Percentiles rank a stretch among this genome's conserved stretches.
These are phyloP conservation scores for Tuber magnatum DNA, from an alignment of 495 filamentous ascomycete genomes.

Conservation along the genomic window DNA sequence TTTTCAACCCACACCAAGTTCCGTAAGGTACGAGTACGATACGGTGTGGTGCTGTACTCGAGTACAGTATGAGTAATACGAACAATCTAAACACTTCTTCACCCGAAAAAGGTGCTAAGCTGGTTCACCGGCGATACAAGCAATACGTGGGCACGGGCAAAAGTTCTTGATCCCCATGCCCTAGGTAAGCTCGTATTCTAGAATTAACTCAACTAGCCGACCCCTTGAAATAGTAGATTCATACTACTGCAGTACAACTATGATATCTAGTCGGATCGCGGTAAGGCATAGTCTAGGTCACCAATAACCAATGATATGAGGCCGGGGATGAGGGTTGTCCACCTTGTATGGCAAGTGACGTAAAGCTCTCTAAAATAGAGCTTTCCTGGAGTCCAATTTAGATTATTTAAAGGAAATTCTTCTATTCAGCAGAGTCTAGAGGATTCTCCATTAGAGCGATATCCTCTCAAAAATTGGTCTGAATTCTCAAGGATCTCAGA, in stretches of 20 bases:
- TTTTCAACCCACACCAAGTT: no score
- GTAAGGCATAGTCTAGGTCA: background rate
- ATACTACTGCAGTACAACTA: background rate
- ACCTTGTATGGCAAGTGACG: background rate
- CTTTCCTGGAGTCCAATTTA: no score
- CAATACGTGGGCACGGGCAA: background rate
- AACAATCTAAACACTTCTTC: no score
- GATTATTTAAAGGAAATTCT: no score
- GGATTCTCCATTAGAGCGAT: no score
- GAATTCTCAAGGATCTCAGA: no score
- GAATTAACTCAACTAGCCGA: background rate
- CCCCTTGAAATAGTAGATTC: background rate
- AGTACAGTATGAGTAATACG: no score
- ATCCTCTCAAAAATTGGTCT: no score
- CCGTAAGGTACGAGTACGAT: no score
- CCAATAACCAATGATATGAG: background rate
- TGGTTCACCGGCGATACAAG: background rate
- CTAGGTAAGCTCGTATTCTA: background rate
- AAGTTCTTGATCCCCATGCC: background rate
- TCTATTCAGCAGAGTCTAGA: no score
- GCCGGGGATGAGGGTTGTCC: background rate
- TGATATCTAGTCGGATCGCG: background rate
- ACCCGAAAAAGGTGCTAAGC: background rate
- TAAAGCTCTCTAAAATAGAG: background rate
- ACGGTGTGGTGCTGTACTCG: no score